phyloP scores from a whole-genome alignment of 331 rosid genomes.

The Quercus tomentella region DNA sequence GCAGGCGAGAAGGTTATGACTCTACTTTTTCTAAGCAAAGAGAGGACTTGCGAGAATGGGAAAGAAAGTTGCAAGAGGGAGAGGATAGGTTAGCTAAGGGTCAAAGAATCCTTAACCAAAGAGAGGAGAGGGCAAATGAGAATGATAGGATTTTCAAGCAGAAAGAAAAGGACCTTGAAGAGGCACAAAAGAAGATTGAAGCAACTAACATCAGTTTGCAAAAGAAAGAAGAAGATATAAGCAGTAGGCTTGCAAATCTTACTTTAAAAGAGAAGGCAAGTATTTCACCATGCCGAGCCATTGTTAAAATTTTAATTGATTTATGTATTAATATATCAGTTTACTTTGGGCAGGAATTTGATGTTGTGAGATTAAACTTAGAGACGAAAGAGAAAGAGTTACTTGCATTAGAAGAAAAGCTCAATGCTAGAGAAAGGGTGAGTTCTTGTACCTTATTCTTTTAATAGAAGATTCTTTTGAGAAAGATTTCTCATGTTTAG shows the following conservation, averaged over 20 bases:
- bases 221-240: conserved; percentile 75
- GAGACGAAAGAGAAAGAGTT: conserved; percentile 79
- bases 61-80: conserved; percentile 83
- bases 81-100: conserved; percentile 89
- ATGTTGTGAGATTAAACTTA: conserved; percentile 45
- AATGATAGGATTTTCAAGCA: conserved; percentile 64
- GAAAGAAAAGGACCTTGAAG: conserved; percentile 87
- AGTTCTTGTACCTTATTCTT: conserved; percentile 27
- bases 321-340: conserved; percentile 15
- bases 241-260: conserved; percentile 61
- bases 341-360: conserved; percentile 58
- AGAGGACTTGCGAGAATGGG: conserved; percentile 94
- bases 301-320: neutral
- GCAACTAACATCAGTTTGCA: conserved; percentile 49
- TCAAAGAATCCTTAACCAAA: conserved; percentile 80
- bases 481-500: neutral
- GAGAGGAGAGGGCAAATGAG: conserved; percentile 93
- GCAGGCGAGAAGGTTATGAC: conserved; percentile 73
- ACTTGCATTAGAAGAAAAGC: conserved; percentile 64
- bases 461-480: neutral
- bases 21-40: conserved; percentile 67
- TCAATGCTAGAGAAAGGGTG: conserved; percentile 73
- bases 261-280: conserved; percentile 73
- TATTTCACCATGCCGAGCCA: conserved; percentile 6
- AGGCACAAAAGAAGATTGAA: conserved; percentile 77